These are phyloP conservation scores for Panellus pusillus DNA, from an alignment of 768 basidiomycete species.

Conservation along the genomic window DNA sequence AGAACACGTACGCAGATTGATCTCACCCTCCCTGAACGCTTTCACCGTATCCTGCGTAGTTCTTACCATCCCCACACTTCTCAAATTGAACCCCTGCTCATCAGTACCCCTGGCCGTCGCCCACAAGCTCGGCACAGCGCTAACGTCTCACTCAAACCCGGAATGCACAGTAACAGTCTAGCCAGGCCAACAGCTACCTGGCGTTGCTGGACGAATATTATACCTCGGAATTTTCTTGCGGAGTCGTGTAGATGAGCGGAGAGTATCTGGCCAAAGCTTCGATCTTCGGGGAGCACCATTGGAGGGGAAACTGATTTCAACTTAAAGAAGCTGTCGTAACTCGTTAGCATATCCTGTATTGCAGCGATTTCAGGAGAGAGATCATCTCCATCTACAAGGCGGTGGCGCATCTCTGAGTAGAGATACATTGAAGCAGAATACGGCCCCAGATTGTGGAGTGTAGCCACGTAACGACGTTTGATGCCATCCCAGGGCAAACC, in stretches of 20 bases:
- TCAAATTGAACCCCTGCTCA: slow-evolving; percentile 25
- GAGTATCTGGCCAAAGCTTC: slow-evolving; percentile 58
- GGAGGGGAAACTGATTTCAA: slow-evolving; percentile 46
- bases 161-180: slow-evolving; percentile 59
- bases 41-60: slow-evolving; percentile 61
- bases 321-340: slow-evolving; percentile 42
- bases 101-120: slow-evolving; percentile 57
- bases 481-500: slow-evolving; percentile 58
- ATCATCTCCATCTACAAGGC: slow-evolving; percentile 29
- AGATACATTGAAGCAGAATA: slow-evolving; percentile 76
- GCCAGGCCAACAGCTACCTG: slow-evolving; percentile 75
- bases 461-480: slow-evolving; percentile 60
- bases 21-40: slow-evolving; percentile 60
- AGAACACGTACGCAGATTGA: slow-evolving; percentile 63
- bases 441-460: slow-evolving; percentile 65
- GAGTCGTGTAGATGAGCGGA: slow-evolving; percentile 43
- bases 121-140: slow-evolving; percentile 67
- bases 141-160: slow-evolving; percentile 56
- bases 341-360: slow-evolving; percentile 41
- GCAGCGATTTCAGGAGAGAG: slow-evolving; percentile 39
- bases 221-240: slow-evolving; percentile 63
- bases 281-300: slow-evolving; percentile 77
- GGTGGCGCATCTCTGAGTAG: slow-evolving; percentile 56
- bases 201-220: slow-evolving; percentile 86
- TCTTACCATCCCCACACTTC: slow-evolving; percentile 29